phyloP scores from a whole-genome alignment of 805 yeast genomes.

The Sungouiozyma ichnusensis region DNA sequence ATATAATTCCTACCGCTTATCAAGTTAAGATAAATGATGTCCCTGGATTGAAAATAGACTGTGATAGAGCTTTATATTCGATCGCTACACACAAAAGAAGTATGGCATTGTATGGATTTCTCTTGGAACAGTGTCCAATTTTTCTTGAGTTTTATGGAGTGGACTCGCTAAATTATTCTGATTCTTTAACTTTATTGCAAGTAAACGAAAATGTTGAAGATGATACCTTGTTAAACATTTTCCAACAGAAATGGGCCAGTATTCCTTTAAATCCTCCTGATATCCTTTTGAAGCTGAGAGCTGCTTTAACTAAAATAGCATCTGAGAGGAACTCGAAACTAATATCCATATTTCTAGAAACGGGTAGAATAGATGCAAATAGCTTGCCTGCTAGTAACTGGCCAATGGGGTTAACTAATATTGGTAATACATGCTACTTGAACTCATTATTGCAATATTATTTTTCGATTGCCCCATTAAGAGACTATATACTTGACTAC shows the following conservation, averaged over 20 bases:
- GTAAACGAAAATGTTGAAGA: constrained; percentile 44
- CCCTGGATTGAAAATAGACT: constrained; percentile 31
- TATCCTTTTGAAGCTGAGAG: constrained; percentile 48
- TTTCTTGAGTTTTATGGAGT: constrained; percentile 18
- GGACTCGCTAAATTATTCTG: constrained; percentile 23
- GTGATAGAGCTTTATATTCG: constrained; percentile 48
- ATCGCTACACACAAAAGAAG: constrained; percentile 52
- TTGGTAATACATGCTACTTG: constrained; percentile 91
- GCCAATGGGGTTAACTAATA: constrained; percentile 90
- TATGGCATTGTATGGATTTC: constrained; percentile 43
- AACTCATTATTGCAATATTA: constrained; percentile 86
- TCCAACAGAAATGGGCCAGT: constrained; percentile 24
- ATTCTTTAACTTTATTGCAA: constrained; percentile 42
- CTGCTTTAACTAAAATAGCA: constrained; percentile 48
- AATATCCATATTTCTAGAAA: constrained; percentile 43
- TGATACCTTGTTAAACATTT: constrained; percentile 30
- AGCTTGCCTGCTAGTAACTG: constrained; percentile 53
- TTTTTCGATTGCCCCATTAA: constrained; percentile 72
- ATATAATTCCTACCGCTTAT: constrained; percentile 65
- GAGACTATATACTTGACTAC: constrained; percentile 54
- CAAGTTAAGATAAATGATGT: constrained; percentile 51
- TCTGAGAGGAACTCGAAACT: constrained; percentile 43
- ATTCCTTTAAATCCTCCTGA: constrained; percentile 23
- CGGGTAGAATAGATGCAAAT: constrained; percentile 53
- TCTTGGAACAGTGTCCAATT: constrained; percentile 31